These are phyloP conservation scores for Cordyceps militaris DNA, from an alignment of 2,329 filamentous ascomycete genomes.

Conservation along the genomic window DNA sequence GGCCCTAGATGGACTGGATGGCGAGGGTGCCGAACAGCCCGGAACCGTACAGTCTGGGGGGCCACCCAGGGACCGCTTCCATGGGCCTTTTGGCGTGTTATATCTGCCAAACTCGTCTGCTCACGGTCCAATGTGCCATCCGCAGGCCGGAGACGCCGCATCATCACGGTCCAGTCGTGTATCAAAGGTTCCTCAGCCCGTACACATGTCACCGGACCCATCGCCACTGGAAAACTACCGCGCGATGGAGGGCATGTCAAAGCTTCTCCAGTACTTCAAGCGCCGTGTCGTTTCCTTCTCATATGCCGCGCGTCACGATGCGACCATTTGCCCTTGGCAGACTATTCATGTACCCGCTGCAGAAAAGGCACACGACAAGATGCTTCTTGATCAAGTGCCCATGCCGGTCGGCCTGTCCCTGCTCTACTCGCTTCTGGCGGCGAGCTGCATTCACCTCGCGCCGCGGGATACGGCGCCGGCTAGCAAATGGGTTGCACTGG, in stretches of 20 bases:
- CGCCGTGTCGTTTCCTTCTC: background rate
- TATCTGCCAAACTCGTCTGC: background rate
- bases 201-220: background rate
- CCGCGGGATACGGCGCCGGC: background rate
- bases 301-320: background rate
- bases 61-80: background rate
- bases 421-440: background rate
- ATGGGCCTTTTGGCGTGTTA: constrained; percentile 1
- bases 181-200: background rate
- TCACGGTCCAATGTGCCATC: background rate
- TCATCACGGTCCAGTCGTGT: background rate
- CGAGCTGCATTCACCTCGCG: background rate
- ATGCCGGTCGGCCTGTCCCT: background rate
- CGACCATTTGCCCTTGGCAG: background rate
- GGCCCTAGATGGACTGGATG: background rate
- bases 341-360: background rate
- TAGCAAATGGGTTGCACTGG: background rate
- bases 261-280: background rate
- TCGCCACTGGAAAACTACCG: background rate
- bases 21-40: background rate
- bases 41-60: background rate
- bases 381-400: background rate
- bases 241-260: background rate
- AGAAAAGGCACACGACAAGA: background rate
- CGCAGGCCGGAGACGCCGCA: background rate